Conservation (phyloP, 2,329 filamentous ascomycete genomes). For the Tolypocladium tropicale region DNA sequence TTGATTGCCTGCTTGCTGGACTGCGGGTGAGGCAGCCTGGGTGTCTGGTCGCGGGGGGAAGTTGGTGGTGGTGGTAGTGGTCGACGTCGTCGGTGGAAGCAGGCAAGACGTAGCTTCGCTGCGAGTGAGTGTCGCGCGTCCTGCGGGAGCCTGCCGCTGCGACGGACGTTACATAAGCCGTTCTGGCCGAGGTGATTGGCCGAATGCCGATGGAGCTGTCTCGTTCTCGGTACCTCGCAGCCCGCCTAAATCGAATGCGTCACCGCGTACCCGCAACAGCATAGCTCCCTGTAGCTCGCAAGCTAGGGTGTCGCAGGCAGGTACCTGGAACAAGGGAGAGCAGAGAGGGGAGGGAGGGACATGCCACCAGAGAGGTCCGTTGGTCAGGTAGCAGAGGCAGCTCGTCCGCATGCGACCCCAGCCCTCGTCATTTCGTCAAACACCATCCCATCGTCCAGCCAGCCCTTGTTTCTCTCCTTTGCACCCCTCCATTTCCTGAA, state of each 20-base stretch:
- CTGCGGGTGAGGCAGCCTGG: neutral
- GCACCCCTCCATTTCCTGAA: neutral
- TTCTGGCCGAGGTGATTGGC: slow-evolving; percentile 18
- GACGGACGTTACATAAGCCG: slow-evolving; percentile 18
- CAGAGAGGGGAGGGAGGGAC: neutral
- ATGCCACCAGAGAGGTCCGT: too few relatives aligned
- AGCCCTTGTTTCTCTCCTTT: neutral
- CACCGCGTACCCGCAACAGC: neutral
- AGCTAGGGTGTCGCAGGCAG: neutral
- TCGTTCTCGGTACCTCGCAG: slow-evolving; percentile 1
- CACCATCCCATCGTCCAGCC: slow-evolving; percentile 2
- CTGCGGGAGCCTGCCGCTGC: slow-evolving; percentile 22
- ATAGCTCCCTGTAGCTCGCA: neutral
- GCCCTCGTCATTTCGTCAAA: slow-evolving; percentile 8
- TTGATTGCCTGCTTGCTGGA: neutral
- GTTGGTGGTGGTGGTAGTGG: too few relatives aligned
- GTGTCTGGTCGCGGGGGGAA: neutral
- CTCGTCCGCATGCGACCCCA: slow-evolving; percentile 1
- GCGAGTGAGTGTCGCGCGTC: slow-evolving; percentile 20
- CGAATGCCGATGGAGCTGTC: slow-evolving; percentile 1
- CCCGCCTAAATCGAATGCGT: neutral
- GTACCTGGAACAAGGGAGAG: neutral
- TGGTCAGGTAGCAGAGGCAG: too few relatives aligned
- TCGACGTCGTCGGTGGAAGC: slow-evolving; percentile 5
- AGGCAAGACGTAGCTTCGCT: slow-evolving; percentile 9